Conservation (phyloP, 805 yeast species). For the Cyberlindnera suaveolens region DNA sequence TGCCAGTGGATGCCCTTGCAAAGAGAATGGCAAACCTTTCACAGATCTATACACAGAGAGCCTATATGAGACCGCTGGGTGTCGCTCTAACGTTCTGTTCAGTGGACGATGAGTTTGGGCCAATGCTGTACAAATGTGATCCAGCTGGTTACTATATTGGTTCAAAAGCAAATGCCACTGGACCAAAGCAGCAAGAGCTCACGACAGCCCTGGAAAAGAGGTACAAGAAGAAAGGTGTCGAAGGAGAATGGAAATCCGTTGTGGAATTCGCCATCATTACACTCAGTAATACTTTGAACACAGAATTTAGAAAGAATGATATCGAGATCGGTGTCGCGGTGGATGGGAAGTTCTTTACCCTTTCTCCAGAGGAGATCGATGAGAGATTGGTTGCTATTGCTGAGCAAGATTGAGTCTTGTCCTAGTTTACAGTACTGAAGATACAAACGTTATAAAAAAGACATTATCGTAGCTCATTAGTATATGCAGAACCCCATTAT, state of each 20-base stretch:
- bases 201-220: constrained; percentile 85
- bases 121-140: constrained; percentile 85
- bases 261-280: constrained; percentile 88
- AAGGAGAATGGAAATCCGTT: constrained; percentile 83
- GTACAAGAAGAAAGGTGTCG: constrained; percentile 64
- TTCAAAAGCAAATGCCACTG: constrained; percentile 87
- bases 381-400: constrained; percentile 92
- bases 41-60: constrained; percentile 94
- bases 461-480: no score
- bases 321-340: constrained; percentile 90
- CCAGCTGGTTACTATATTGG: constrained; percentile 96
- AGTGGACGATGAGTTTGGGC: constrained; percentile 86
- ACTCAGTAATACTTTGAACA: constrained; percentile 78
- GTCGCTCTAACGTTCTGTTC: constrained; percentile 86
- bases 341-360: constrained; percentile 58
- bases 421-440: background rate
- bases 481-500: no score
- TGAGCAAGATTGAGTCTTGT: constrained; percentile 70
- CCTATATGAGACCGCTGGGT: constrained; percentile 97
- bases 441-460: no score
- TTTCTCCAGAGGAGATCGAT: constrained; percentile 85
- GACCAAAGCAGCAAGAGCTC: constrained; percentile 97
- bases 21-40: constrained; percentile 94
- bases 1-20: constrained; percentile 90
- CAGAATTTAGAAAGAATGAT: constrained; percentile 91